Evolutionary conservation across 805 yeast genomes (phyloP).

Genomic region (Torulaspora microellipsoides): DNA sequence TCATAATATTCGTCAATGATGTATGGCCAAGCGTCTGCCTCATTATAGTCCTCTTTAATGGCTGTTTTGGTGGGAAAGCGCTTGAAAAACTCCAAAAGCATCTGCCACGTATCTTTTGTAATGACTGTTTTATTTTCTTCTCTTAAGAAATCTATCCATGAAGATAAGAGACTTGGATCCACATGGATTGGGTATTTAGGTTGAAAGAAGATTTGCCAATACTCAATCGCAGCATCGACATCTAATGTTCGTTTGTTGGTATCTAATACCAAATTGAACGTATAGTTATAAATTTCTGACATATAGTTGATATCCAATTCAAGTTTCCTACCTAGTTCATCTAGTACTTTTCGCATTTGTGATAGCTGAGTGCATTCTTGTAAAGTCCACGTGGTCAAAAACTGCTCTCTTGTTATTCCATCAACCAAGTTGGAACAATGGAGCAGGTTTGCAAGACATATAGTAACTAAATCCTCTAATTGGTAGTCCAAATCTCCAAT

Average conservation of each 20-base stretch:
- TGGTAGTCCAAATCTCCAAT: slow-evolving; percentile 62
- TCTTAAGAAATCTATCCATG: slow-evolving; percentile 57
- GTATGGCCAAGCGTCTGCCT: slow-evolving; percentile 88
- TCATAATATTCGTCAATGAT: slow-evolving; percentile 81
- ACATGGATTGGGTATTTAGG: slow-evolving; percentile 16
- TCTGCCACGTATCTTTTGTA: slow-evolving; percentile 77
- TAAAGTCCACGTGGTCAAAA: slow-evolving; percentile 23
- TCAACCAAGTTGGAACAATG: slow-evolving; percentile 33
- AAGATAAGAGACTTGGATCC: slow-evolving; percentile 36
- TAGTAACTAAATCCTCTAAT: slow-evolving; percentile 69
- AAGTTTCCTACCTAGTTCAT: slow-evolving; percentile 34
- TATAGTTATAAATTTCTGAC: slow-evolving; percentile 59
- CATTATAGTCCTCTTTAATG: slow-evolving; percentile 57
- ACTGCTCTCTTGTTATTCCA: slow-evolving; percentile 22
- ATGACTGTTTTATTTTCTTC: slow-evolving; percentile 44
- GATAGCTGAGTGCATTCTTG: slow-evolving; percentile 32
- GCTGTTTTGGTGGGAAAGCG: slow-evolving; percentile 49
- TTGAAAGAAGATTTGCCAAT: slow-evolving; percentile 69
- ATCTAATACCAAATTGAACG: slow-evolving; percentile 64
- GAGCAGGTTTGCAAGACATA: slow-evolving; percentile 66
- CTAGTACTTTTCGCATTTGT: slow-evolving; percentile 45
- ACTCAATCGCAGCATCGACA: slow-evolving; percentile 59
- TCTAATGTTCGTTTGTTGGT: slow-evolving; percentile 52
- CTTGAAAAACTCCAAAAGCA: slow-evolving; percentile 64
- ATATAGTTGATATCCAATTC: slow-evolving; percentile 40